Conservation (phyloP, 2,329 filamentous ascomycete genomes). For the Westerdykella aurantiaca region DNA sequence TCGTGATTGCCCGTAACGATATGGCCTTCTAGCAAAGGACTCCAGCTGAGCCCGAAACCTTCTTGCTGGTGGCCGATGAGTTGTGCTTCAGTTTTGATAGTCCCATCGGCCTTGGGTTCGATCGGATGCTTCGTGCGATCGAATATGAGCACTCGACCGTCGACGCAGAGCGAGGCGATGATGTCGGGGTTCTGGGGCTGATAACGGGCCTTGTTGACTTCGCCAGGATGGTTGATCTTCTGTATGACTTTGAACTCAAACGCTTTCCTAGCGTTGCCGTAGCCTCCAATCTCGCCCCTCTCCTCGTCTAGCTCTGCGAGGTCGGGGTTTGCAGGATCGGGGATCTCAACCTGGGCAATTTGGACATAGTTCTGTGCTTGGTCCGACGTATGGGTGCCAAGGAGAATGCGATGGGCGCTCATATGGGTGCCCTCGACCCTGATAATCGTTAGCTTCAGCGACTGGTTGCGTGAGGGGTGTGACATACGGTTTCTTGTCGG, state of each 20-base stretch:
- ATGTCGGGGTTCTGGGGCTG: conserved; percentile 96
- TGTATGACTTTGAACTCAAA: conserved; percentile 90
- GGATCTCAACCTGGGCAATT: conserved; percentile 89
- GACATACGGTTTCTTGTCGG: conserved; percentile 54
- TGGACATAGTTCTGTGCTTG: conserved; percentile 85
- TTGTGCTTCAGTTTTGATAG: conserved; percentile 74
- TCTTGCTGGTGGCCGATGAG: conserved; percentile 80
- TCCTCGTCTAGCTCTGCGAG: conserved; percentile 85
- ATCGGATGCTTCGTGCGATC: conserved; percentile 91
- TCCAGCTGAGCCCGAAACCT: conserved; percentile 92
- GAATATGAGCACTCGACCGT: conserved; percentile 85
- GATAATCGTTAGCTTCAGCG: conserved; percentile 34
- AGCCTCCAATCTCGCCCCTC: conserved; percentile 87
- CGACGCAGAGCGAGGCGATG: conserved; percentile 85
- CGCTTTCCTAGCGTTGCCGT: conserved; percentile 69
- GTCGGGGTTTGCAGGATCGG: conserved; percentile 67
- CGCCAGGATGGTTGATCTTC: conserved; percentile 91
- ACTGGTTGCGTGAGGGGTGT: neutral
- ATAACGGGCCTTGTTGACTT: conserved; percentile 98
- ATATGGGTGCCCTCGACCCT: conserved; percentile 71
- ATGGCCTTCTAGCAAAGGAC: conserved; percentile 71
- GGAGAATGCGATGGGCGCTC: conserved; percentile 78
- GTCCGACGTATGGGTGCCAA: conserved; percentile 91
- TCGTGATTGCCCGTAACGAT: conserved; percentile 91
- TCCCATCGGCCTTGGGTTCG: conserved; percentile 58